Evolutionary conservation across 1,284 basidiomycete species (phyloP).

Genomic region (Fomes fomentarius): DNA sequence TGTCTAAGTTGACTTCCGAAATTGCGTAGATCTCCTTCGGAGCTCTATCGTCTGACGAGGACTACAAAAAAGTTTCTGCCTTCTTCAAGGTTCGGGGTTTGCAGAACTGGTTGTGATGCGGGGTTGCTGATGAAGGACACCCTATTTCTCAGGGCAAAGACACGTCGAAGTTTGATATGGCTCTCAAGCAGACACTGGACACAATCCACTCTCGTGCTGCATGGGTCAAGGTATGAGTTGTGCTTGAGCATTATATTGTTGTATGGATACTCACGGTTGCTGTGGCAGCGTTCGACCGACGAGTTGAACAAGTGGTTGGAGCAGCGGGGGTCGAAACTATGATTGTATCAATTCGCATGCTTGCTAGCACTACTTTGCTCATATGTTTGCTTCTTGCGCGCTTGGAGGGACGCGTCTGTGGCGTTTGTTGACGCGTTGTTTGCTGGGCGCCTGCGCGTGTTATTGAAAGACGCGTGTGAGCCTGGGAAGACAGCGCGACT

Average conservation of each 20-base stretch:
- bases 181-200: slow-evolving; percentile 70
- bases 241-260: neutral
- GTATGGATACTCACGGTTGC: neutral
- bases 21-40: slow-evolving; percentile 66
- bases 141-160: slow-evolving; percentile 57
- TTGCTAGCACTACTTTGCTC: too few relatives aligned
- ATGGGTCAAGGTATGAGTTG: slow-evolving; percentile 60
- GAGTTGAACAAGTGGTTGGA: slow-evolving; percentile 69
- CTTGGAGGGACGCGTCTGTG: neutral
- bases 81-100: slow-evolving; percentile 63
- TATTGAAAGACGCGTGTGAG: neutral
- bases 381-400: too few relatives aligned
- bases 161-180: slow-evolving; percentile 63
- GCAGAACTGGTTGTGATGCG: slow-evolving; percentile 14
- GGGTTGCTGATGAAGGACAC: neutral
- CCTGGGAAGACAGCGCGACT: neutral
- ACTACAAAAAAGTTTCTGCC: slow-evolving; percentile 63
- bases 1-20: too few relatives aligned
- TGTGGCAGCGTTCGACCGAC: slow-evolving; percentile 50
- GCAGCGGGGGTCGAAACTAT: slow-evolving; percentile 33
- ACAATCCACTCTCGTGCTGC: slow-evolving; percentile 58
- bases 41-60: slow-evolving; percentile 67
- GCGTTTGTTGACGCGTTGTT: neutral
- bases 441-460: neutral
- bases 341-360: neutral